phyloP scores from a whole-genome alignment of 2,329 filamentous ascomycete species.

The Alternaria incomplexa region DNA sequence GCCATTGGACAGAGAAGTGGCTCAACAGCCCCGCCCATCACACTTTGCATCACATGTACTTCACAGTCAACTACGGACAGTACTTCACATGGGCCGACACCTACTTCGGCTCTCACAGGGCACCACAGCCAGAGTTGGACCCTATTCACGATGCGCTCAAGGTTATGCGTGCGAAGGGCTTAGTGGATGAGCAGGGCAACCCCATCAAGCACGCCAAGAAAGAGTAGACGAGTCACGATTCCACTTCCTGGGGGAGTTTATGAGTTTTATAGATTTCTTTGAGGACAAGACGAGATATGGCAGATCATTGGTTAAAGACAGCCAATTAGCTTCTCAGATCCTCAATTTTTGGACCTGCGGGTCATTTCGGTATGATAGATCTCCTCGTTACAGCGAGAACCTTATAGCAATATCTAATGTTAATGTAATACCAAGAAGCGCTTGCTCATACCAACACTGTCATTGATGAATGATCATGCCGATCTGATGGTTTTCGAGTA shows the following conservation, averaged over 20 bases:
- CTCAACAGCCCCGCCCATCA: constrained; percentile 12
- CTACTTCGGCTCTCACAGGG: constrained; percentile 8
- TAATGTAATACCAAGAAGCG: neutral
- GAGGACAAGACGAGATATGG: neutral
- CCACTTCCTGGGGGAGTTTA: neutral
- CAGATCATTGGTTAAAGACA: neutral
- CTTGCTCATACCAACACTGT: neutral
- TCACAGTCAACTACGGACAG: constrained; percentile 12
- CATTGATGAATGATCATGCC: neutral
- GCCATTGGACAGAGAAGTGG: constrained; percentile 10
- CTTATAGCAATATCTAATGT: neutral
- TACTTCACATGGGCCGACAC: constrained; percentile 11
- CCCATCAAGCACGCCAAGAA: constrained; percentile 5
- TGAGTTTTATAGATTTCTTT: neutral
- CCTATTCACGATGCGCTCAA: constrained; percentile 12
- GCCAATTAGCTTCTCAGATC: neutral
- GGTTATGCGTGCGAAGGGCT: constrained; percentile 8
- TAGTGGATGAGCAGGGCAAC: constrained; percentile 9
- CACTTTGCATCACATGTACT: constrained; percentile 12
- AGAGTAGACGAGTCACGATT: constrained; percentile 4
- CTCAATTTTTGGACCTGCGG: neutral
- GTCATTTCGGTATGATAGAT: neutral
- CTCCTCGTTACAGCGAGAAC: neutral
- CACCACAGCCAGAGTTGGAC: constrained; percentile 4
- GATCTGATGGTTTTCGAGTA: neutral